Base-by-base conservation (phyloP, 768 basidiomycete species). In the Lactifluus pinguis region DNA sequence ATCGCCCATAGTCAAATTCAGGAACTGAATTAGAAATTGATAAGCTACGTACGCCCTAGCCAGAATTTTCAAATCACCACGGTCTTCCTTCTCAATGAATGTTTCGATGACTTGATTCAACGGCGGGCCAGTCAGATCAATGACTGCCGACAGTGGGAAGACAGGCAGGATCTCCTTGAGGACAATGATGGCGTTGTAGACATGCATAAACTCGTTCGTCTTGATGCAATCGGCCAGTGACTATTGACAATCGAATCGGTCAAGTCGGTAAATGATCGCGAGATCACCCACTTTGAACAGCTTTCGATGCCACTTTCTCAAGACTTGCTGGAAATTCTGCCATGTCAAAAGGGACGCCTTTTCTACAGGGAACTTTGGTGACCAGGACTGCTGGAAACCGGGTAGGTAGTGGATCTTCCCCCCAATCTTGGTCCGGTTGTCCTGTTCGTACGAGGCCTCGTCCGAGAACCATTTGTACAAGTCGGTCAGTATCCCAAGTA, bases 171-270 rank as follows among this genome's bases (percentile, higher is more conserved):
- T 83, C 71, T 97, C 92, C 69, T 94, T 92, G 64, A 97, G 78
- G 32, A 99, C 86, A 42, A 95, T 83, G 72, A 98, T 89, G n/a
- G 92, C 82, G 69, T 99, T 99, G 73, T 95, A 95, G 56, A 98
- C 90, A 68, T 93, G 93, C 89, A 98, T 95, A 71, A 95, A 98
- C 68, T 95, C 95, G 53, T 82, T 83, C 2, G 93, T 87, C 68
- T 86, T 81, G 62, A 98, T 86, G 69, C 89, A 93, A 36, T 84
- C 86, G 19, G 80, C 76, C 65, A 98, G 83, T 58, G 83, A 84
- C 94, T 94, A 55, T n/a, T 49, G 17, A 25, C 15, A 17, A 48
- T 15, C 10, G 25, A 32, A 11, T 57, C 32, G 58, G 32, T 29
- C 8, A 6, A 36, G 15, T 45, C 32, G 10, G 25, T 21, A 30